Base-by-base conservation (phyloP, 371 early-diverging fungal species). In the Blakeslea trispora region DNA sequence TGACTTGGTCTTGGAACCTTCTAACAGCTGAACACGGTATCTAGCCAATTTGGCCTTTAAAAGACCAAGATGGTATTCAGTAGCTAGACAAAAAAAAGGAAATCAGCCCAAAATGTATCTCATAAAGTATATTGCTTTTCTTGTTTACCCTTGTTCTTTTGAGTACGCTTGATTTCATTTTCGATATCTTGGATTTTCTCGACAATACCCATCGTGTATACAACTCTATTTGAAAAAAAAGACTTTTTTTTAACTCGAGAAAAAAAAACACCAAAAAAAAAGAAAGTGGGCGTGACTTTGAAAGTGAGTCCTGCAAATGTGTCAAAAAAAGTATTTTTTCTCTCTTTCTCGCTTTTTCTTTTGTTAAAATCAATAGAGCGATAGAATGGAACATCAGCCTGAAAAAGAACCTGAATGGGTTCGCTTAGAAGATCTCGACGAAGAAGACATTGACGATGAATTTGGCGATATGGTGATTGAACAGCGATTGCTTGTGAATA, bases 41-140 rank as follows among this genome's bases (percentile, higher is more conserved):
- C 91, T 93, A 39, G 99, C 98, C 44, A 99, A 80, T 72, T 97
- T 98, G 42, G 93, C 95, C 75, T 96, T 99, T 53, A 99, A 81
- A 55, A 97, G 78, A 69, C 99, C 99, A 51, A 99, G 84, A 81
- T 99, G 99, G 78, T 94, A 89, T 69, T 95, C 93, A 59, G 99
- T 99, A 40, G 99, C 80, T 80, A 45, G n/a, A 45, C n/a, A 50
- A 15, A 37, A 43, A 19, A 49, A n/a, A 46, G 11, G 14, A 45
- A 18, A 18, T 46, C 11, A 53, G 44, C 4, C 18, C 31, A 28
- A 15, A 9, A 23, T 5, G 50, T 55, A 15, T 18, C 21, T 47
- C 35, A 23, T 17, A n/a, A 0, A 28, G 28, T 28, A 5, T 28
- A 28, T 37, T 32, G 32, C 10, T 37, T 37, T 6, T 13, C 14